Evolutionary conservation across 2,329 filamentous ascomycete species (phyloP), one percentile per base, ranked within the genome.

Genomic region (Chalaropsis thielavioides): DNA sequence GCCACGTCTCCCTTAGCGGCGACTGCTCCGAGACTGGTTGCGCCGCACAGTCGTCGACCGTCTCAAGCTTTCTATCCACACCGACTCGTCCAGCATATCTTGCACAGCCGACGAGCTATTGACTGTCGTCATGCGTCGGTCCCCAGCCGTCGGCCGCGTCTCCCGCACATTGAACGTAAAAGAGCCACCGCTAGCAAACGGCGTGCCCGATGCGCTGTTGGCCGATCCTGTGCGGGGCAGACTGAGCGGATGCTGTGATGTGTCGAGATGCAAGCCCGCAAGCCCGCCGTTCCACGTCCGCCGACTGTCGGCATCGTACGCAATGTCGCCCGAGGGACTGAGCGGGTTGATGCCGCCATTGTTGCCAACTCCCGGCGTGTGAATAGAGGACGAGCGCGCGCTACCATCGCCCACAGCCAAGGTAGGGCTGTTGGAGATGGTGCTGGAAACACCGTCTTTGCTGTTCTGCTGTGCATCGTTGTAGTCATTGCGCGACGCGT

Each of bases 31-130:
- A 35, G 65, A 44, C n/a, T 43, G 46, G 24, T 67, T 51, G 6
- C 75, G 77, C 62, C 77, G 76, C 63, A 81, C 81, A 63, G 91
- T 96, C 70, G 94, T 90, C 76, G 90, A 95, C 68, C 90, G 82
- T 68, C 91, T 81, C 69, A 96, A 91, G 78, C 89, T 95, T 76
- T 95, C 90, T 62, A 92, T 89, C 92, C 92, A 97, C 17, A 89
- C 87, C 19, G 90, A 94, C 71, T 92, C 89, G 71, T 94, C 90
- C 64, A 97, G 81, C 72, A 94, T 88, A 69, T 91, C 85, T 73
- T 92, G 83, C 69, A 95, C 88, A 10, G 63, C 63, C 6, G 66
- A 64, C 1, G 67, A 66, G 31, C 63, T 66, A 38, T 64, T 67
- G 41, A 67, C 61, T 1, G 66, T 51, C 41, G 65, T 64, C 68